Conservation (phyloP, 345 rosid genomes). For the Streptanthus diversifolius region DNA sequence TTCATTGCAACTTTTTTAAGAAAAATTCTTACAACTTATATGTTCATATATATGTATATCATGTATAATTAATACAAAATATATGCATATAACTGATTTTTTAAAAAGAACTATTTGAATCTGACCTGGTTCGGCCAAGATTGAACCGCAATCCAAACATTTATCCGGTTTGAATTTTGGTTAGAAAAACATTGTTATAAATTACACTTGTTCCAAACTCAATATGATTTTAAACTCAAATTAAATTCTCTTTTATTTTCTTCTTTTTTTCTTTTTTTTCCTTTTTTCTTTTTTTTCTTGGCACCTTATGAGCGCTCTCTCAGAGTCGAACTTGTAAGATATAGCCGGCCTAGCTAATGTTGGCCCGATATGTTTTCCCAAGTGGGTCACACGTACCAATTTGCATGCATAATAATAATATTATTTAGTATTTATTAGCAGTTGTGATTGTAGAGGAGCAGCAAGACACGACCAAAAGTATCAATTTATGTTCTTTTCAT, state of each 20-base stretch:
- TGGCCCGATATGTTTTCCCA: background rate
- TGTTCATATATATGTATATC: no score
- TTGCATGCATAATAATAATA: background rate
- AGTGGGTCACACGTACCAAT: conserved; percentile 1
- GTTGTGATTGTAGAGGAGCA: background rate
- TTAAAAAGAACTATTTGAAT: no score
- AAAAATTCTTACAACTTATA: no score
- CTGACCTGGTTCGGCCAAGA: no score
- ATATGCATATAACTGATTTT: no score
- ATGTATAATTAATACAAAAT: no score
- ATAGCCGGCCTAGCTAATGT: background rate
- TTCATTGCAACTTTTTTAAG: no score
- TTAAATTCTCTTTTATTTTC: background rate
- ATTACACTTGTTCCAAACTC: background rate
- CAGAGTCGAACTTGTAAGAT: background rate
- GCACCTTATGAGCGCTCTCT: background rate
- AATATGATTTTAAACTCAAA: background rate
- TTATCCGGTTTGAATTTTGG: background rate
- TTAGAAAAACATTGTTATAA: background rate
- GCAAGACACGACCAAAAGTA: background rate
- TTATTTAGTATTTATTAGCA: background rate
- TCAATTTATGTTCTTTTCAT: background rate
- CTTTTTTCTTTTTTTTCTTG: background rate
- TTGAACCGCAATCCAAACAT: background rate
- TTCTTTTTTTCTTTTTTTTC: background rate